phyloP scores from a whole-genome alignment of 768 basidiomycete species.

The Tylopilus subfusipes region DNA sequence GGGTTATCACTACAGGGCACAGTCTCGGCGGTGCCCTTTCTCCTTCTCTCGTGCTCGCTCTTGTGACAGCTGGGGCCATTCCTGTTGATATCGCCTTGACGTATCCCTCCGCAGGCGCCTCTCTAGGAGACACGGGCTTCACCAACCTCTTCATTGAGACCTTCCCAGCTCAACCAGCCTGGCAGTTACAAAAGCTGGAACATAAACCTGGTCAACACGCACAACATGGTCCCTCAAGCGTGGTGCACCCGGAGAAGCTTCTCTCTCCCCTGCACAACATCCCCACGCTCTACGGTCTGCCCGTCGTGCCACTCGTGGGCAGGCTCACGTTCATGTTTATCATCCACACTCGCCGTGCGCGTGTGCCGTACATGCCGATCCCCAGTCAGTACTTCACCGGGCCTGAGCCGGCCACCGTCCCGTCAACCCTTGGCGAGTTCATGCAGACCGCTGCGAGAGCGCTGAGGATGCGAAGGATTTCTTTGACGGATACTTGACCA shows the following conservation, averaged over 20 bases:
- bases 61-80: neutral
- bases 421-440: neutral
- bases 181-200: constrained; percentile 15
- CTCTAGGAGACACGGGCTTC: constrained; percentile 9
- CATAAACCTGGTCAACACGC: constrained; percentile 16
- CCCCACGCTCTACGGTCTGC: constrained; percentile 5
- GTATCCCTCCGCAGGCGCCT: constrained; percentile 10
- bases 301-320: neutral
- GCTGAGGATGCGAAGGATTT: too few species aligned
- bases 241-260: neutral
- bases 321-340: neutral
- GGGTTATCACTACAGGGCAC: constrained; percentile 9
- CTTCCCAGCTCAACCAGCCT: neutral
- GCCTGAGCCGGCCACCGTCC: too few species aligned
- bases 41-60: constrained; percentile 12
- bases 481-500: too few species aligned
- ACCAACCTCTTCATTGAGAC: neutral
- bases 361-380: too few species aligned
- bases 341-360: too few species aligned
- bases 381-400: too few species aligned
- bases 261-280: constrained; percentile 3
- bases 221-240: constrained; percentile 13
- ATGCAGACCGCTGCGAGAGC: neutral
- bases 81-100: constrained; percentile 36
- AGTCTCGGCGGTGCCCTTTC: constrained; percentile 12